phyloP scores from a whole-genome alignment of 2,329 filamentous ascomycete species.

The Fusarium pilosicola region DNA sequence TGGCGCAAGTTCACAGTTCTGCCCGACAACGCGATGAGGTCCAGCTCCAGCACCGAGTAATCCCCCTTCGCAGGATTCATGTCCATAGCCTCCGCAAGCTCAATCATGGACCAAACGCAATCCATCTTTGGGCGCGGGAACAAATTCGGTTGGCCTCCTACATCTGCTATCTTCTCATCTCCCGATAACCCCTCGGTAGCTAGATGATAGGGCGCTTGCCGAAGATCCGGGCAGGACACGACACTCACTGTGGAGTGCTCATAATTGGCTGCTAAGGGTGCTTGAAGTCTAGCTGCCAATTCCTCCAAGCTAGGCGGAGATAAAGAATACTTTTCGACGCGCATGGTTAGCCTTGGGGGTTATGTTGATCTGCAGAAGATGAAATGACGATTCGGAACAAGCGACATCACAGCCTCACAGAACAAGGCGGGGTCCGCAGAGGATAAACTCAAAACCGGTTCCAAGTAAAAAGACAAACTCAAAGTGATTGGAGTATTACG shows the following conservation, averaged over 20 bases:
- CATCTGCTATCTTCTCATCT: not conserved
- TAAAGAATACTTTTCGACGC: conserved; percentile 17
- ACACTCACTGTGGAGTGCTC: not conserved
- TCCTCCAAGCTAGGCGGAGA: conserved; percentile 40
- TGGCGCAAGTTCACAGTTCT: not conserved
- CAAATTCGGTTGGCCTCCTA: not conserved
- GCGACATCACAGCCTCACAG: not conserved
- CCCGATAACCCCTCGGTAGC: not conserved
- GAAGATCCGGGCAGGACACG: not conserved
- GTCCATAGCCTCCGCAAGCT: not conserved
- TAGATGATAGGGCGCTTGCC: not conserved
- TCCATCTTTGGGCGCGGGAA: not conserved
- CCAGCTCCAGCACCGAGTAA: not conserved
- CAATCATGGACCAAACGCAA: conserved; percentile 25
- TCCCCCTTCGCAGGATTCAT: not conserved
- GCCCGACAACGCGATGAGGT: not conserved
- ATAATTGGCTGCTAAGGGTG: not conserved
- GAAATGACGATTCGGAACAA: not conserved
- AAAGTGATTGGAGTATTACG: not conserved
- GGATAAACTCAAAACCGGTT: not conserved
- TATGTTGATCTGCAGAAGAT: not conserved
- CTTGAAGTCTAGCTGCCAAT: conserved; percentile 28
- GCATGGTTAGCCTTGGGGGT: not conserved
- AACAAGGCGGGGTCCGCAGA: not conserved
- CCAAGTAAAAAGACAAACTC: not conserved